Conservation (phyloP, 2,329 filamentous ascomycete species). For the Hirsutella minnesotensis region DNA sequence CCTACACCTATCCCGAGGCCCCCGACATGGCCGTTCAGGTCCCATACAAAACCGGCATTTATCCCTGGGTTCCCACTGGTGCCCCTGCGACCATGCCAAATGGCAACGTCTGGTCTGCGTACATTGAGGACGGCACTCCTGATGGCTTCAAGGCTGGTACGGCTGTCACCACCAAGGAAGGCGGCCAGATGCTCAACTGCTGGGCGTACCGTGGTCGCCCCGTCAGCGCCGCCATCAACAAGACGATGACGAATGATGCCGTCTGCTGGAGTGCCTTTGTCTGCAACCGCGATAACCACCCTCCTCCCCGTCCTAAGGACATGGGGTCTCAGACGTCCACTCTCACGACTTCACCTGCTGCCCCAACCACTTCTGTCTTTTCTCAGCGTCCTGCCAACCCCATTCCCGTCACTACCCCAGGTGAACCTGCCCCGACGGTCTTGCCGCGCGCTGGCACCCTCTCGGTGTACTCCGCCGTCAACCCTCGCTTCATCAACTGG, state of each 20-base stretch:
- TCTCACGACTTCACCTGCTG: slow-evolving; percentile 17
- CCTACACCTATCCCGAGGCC: slow-evolving; percentile 20
- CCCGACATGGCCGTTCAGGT: slow-evolving; percentile 27
- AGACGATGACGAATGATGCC: slow-evolving; percentile 23
- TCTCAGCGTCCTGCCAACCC: slow-evolving; percentile 16
- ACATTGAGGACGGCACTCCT: slow-evolving; percentile 27
- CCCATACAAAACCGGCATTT: slow-evolving; percentile 23
- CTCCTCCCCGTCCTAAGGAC: slow-evolving; percentile 21
- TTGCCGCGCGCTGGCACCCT: slow-evolving; percentile 17
- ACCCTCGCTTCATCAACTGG: slow-evolving; percentile 28
- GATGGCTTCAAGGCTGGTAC: slow-evolving; percentile 27
- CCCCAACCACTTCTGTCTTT: slow-evolving; percentile 20
- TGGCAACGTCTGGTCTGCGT: slow-evolving; percentile 27
- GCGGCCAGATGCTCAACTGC: slow-evolving; percentile 25
- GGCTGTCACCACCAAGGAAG: slow-evolving; percentile 26
- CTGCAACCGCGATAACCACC: slow-evolving; percentile 23
- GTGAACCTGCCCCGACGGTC: slow-evolving; percentile 18
- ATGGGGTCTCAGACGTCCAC: slow-evolving; percentile 24
- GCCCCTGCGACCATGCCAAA: slow-evolving; percentile 25
- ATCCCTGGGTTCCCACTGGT: slow-evolving; percentile 26
- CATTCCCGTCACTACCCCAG: slow-evolving; percentile 11
- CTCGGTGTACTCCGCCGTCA: slow-evolving; percentile 19
- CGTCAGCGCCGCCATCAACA: slow-evolving; percentile 25
- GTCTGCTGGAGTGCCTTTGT: slow-evolving; percentile 29
- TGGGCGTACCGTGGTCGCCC: slow-evolving; percentile 29